A percentile compares a stretch with the other conserved stretches of the same genome.
These are phyloP conservation scores for Pyrenophora tritici-repentis DNA, from an alignment of 2,329 filamentous ascomycete species.

Conservation along the genomic window DNA sequence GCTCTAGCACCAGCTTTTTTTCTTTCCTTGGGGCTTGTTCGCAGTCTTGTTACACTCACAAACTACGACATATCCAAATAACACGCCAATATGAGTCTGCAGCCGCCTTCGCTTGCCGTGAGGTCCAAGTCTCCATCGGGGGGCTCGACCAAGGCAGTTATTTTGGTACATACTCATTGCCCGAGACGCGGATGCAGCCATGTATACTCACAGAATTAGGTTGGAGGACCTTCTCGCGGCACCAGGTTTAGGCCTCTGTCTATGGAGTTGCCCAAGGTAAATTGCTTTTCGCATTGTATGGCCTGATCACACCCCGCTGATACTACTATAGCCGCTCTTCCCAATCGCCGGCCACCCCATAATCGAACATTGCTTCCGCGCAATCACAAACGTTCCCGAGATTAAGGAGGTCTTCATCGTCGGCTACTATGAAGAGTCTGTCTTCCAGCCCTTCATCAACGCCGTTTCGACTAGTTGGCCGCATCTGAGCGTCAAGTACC, in stretches of 20 bases:
- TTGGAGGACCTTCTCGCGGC: slow-evolving; percentile 92
- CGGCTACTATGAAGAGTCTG: slow-evolving; percentile 96
- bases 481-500: slow-evolving; percentile 87
- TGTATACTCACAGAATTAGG: slow-evolving; percentile 59
- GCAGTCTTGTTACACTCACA: not conserved
- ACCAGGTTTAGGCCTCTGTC: slow-evolving; percentile 94
- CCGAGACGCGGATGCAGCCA: slow-evolving; percentile 6
- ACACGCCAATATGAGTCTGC: slow-evolving; percentile 41
- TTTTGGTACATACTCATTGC: slow-evolving; percentile 68
- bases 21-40: slow-evolving; percentile 3
- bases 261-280: slow-evolving; percentile 91
- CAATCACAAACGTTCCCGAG: slow-evolving; percentile 85
- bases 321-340: slow-evolving; percentile 76
- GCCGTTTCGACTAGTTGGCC: slow-evolving; percentile 84
- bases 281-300: slow-evolving; percentile 25
- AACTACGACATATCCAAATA: not conserved
- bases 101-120: slow-evolving; percentile 44
- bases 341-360: slow-evolving; percentile 98
- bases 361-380: slow-evolving; percentile 95
- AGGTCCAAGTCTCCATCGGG: slow-evolving; percentile 42
- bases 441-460: slow-evolving; percentile 98
- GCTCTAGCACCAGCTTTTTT: slow-evolving; percentile 17
- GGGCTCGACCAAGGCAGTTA: slow-evolving; percentile 83
- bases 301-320: slow-evolving; percentile 24
- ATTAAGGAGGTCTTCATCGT: slow-evolving; percentile 97